Evolutionary conservation across 495 filamentous ascomycete genomes (phyloP).

Genomic region (Daldinia vernicosa): DNA sequence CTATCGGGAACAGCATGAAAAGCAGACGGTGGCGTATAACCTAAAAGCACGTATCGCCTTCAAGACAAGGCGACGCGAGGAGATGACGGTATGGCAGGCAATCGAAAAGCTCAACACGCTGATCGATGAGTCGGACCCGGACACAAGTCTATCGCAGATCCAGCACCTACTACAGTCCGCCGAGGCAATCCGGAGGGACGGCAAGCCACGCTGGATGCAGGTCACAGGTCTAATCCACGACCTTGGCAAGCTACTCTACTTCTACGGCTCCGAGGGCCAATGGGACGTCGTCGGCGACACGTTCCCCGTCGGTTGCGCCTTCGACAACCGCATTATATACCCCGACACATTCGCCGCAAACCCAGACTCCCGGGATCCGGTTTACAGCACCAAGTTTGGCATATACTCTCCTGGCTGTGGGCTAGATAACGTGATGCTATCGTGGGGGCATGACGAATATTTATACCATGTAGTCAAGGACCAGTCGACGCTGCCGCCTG

Average conservation of each 20-base stretch:
- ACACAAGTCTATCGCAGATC: conserved; percentile 84
- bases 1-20: conserved; percentile 83
- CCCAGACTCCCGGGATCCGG: conserved; percentile 68
- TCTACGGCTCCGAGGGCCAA: conserved; percentile 82
- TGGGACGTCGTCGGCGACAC: conserved; percentile 95
- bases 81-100: conserved; percentile 88
- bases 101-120: conserved; percentile 90
- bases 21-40: conserved; percentile 87
- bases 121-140: conserved; percentile 88
- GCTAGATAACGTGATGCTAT: conserved; percentile 84
- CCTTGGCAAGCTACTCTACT: conserved; percentile 86
- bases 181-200: conserved; percentile 85
- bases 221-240: conserved; percentile 89
- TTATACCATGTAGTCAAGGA: conserved; percentile 84
- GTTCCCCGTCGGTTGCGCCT: conserved; percentile 88
- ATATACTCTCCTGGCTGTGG: conserved; percentile 83
- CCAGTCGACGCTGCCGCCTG: conserved; percentile 76
- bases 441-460: conserved; percentile 94
- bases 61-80: conserved; percentile 67
- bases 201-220: conserved; percentile 94
- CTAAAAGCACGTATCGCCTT: conserved; percentile 76
- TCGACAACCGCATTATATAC: conserved; percentile 78
- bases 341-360: conserved; percentile 76
- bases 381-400: conserved; percentile 77
- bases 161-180: conserved; percentile 87